Conservation (phyloP, 2,329 filamentous ascomycete species). For the Metarhizium robertsii region DNA sequence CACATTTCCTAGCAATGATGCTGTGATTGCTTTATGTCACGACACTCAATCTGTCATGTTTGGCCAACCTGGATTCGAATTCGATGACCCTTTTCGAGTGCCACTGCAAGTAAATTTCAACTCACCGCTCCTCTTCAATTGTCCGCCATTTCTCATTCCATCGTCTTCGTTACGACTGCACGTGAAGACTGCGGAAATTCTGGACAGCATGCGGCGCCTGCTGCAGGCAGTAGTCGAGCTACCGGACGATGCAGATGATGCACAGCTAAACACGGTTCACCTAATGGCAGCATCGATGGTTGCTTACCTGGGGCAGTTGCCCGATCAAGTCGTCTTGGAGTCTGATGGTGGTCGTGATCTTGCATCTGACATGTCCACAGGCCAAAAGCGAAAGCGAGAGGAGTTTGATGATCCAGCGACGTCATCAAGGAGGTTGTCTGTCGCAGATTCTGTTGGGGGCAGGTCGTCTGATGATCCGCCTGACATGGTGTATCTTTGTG, state of each 20-base stretch:
- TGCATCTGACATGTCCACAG: neutral
- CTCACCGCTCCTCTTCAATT: conserved; percentile 35
- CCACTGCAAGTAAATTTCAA: conserved; percentile 36
- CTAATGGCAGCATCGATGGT: conserved; percentile 30
- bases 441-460: conserved; percentile 3
- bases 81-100: conserved; percentile 25
- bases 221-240: conserved; percentile 32
- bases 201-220: conserved; percentile 41
- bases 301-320: conserved; percentile 26
- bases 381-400: conserved; percentile 10
- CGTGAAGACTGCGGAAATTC: conserved; percentile 34
- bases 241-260: conserved; percentile 21
- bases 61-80: conserved; percentile 31
- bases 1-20: conserved; percentile 29
- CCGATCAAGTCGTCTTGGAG: conserved; percentile 16
- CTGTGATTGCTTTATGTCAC: conserved; percentile 37
- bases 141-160: conserved; percentile 32
- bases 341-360: neutral
- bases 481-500: conserved; percentile 37
- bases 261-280: conserved; percentile 29
- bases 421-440: conserved; percentile 5
- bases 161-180: conserved; percentile 34
- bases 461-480: conserved; percentile 14
- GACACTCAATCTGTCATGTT: conserved; percentile 34
- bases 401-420: conserved; percentile 1